Base-by-base conservation (phyloP, 2,329 filamentous ascomycete genomes). In the Xylariaceae sp. region DNA sequence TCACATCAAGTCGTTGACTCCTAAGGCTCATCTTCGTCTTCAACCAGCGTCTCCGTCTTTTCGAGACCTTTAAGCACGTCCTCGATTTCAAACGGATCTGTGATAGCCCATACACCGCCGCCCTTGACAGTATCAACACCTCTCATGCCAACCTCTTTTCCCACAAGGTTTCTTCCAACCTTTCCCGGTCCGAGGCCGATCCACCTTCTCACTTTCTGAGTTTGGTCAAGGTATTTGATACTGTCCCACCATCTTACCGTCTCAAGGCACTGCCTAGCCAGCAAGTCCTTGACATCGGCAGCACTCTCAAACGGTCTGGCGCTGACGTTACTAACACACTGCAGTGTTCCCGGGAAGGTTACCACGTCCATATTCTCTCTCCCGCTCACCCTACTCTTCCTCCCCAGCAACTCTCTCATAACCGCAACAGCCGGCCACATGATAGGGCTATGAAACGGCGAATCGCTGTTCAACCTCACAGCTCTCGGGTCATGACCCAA, bases 201-300 rank as follows among this genome's bases (percentile, higher is more conserved):
- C 87, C 92, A 96, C 48, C 91, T 77, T 60, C 85, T 78, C 15
- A 96, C 88, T 55, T 85, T 85, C 62, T 86, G 81, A 61, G 94
- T 83, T 65, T 94, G 85, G 66, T 96, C 89, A 44, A 96, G 73
- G 63, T 95, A 96, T 58, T 83, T 84, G 61, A 97, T 91, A 61
- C 89, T 94, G 59, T 95, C 89, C 85, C 91, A 96, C 92, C 92
- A 97, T 51, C 82, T 78, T 39, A 97, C 90, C 30, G 91, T 96
- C 71, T 96, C 90, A n/a, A 94, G 83, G 54, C 87, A 91, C 63
- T 90, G 87, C 43, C 89, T 74, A 1, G 90, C 85, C 44, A 96
- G 73, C 41, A 95, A 71, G 55, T 95, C 85, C 65, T 89, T 89
- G 31, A 96, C 73, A 55, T 95, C 82, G 38, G 82, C 82, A 59